Evolutionary conservation across 176 grass and related monocot species (phyloP).

Genomic region (Rhynchospora pubera): DNA sequence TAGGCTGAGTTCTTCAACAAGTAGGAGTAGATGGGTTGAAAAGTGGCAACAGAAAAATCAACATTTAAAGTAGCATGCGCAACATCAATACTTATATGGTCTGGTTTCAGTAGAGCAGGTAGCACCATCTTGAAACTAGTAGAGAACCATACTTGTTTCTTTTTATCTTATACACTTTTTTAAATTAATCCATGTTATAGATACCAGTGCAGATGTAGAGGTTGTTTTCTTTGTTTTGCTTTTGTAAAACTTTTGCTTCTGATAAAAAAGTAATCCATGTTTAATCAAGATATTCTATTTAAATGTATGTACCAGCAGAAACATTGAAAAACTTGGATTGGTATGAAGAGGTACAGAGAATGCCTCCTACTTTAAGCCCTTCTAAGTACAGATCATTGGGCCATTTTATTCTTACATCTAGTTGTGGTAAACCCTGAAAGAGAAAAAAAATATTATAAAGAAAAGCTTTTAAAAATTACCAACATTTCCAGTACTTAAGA

Average conservation of each 20-base stretch:
- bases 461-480: not conserved
- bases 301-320: conserved; percentile 52
- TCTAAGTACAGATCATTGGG: conserved; percentile 93
- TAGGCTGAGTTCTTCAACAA: not conserved
- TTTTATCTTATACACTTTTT: too few relatives aligned
- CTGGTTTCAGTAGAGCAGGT: not conserved
- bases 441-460: not conserved
- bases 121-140: not conserved
- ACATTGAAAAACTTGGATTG: conserved; percentile 70
- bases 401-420: conserved; percentile 94
- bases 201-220: too few relatives aligned
- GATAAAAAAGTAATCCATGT: too few relatives aligned
- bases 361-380: conserved; percentile 88
- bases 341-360: conserved; percentile 83
- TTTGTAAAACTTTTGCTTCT: too few relatives aligned
- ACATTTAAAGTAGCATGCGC: not conserved
- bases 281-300: not conserved
- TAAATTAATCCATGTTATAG: not conserved
- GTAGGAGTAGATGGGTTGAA: not conserved
- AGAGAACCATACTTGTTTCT: too few relatives aligned
- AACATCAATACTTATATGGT: not conserved
- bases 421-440: conserved; percentile 52
- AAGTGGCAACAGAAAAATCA: conserved; percentile 2
- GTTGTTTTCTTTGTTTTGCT: too few relatives aligned
- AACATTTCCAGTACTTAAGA: not conserved